Conservation (phyloP, 257 asterid species). For the Gardenia jasminoides region DNA sequence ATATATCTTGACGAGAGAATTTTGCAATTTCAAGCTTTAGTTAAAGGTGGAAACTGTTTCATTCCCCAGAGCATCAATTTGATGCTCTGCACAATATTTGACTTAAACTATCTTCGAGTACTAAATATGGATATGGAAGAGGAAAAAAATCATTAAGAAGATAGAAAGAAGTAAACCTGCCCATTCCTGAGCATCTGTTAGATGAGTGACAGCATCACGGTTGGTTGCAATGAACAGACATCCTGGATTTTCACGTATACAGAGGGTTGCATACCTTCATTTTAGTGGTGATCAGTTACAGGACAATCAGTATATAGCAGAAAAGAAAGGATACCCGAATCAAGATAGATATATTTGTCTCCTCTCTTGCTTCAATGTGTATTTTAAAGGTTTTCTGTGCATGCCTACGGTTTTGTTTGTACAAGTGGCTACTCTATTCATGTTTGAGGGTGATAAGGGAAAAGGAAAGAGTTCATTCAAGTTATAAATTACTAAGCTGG, state of each 20-base stretch:
- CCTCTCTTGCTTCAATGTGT: background rate
- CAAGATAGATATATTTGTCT: background rate
- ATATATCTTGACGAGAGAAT: background rate
- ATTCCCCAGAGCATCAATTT: background rate
- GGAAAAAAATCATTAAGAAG: background rate
- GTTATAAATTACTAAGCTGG: too few species aligned
- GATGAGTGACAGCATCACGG: conserved; percentile 98
- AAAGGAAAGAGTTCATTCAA: background rate
- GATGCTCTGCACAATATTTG: background rate
- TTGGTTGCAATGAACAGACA: conserved; percentile 97
- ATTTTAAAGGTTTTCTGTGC: background rate
- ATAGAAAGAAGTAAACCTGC: conserved; percentile 61
- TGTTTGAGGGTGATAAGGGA: background rate
- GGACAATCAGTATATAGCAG: background rate
- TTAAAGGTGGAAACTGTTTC: background rate
- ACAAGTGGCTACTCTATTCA: background rate
- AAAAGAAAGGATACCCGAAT: background rate
- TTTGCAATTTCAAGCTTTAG: background rate
- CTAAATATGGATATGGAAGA: background rate
- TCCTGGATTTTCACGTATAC: conserved; percentile 96
- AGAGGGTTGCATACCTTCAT: conserved; percentile 90
- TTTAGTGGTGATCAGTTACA: conserved; percentile 8
- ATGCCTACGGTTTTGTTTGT: background rate
- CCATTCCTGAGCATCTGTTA: conserved; percentile 99
- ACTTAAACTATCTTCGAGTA: background rate